Evolutionary conservation across 192 early-diverging fungal genomes (phyloP).

Genomic region (Coemansia sp.): DNA sequence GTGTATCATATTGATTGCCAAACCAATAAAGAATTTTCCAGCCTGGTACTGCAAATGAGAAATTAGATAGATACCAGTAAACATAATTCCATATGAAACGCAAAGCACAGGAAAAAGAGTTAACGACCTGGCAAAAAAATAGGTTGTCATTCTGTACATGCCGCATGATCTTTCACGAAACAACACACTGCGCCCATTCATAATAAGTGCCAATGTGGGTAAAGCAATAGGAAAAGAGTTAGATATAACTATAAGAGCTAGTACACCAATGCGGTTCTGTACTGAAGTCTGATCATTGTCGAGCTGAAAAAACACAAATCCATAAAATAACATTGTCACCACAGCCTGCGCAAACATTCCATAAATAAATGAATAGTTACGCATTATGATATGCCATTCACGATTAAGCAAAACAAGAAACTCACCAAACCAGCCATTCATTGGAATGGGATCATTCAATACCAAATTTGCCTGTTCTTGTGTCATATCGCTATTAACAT

Average conservation of each 20-base stretch:
- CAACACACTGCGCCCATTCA: slow-evolving; percentile 45
- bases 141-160: slow-evolving; percentile 48
- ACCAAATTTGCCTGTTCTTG: slow-evolving; percentile 17
- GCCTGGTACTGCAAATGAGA: slow-evolving; percentile 32
- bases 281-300: slow-evolving; percentile 32
- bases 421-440: slow-evolving; percentile 28
- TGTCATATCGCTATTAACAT: too few species aligned
- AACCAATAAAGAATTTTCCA: slow-evolving; percentile 31
- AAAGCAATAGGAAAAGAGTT: slow-evolving; percentile 57
- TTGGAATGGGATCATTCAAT: slow-evolving; percentile 22
- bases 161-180: slow-evolving; percentile 62
- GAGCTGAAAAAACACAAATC: slow-evolving; percentile 56
- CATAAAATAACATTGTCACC: slow-evolving; percentile 45
- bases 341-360: slow-evolving; percentile 24
- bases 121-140: slow-evolving; percentile 55
- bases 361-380: slow-evolving; percentile 20
- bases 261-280: slow-evolving; percentile 50
- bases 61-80: slow-evolving; percentile 30
- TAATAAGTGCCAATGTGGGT: slow-evolving; percentile 45
- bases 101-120: slow-evolving; percentile 45
- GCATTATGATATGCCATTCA: slow-evolving; percentile 18
- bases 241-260: slow-evolving; percentile 44
- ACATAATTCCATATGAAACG: slow-evolving; percentile 25
- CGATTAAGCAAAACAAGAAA: slow-evolving; percentile 20
- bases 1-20: slow-evolving; percentile 22